phyloP scores from a whole-genome alignment of 1,284 basidiomycete genomes.

The Polyporus tsugae region DNA sequence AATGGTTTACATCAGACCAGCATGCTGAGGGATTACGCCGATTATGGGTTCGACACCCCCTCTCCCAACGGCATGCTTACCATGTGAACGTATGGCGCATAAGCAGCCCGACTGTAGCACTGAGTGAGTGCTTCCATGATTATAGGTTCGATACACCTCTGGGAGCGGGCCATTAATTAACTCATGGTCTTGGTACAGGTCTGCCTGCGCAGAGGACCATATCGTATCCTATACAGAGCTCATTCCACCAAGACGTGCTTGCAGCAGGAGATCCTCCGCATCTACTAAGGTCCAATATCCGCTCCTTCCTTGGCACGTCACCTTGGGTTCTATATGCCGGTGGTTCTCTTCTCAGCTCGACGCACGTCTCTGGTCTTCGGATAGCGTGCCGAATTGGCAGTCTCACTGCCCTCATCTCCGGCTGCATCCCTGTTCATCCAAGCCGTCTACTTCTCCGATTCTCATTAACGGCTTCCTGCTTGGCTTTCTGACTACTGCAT shows the following conservation, averaged over 20 bases:
- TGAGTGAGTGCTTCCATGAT: neutral
- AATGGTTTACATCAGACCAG: neutral
- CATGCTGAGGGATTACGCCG: neutral
- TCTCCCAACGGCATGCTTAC: too few species aligned
- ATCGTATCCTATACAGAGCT: neutral
- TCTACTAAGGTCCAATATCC: neutral
- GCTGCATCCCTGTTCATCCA: neutral
- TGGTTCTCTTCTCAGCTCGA: neutral
- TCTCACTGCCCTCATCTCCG: conserved; percentile 7
- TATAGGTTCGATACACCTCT: neutral
- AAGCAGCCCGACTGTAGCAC: neutral
- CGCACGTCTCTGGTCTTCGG: neutral
- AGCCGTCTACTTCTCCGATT: neutral
- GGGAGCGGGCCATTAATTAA: neutral
- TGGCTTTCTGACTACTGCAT: neutral
- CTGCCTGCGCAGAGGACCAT: neutral
- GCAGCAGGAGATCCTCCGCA: neutral
- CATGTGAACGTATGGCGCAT: neutral
- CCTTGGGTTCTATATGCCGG: neutral
- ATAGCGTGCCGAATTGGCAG: neutral
- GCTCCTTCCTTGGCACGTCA: conserved; percentile 1
- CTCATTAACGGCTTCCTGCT: neutral
- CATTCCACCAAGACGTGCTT: neutral
- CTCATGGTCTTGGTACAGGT: neutral
- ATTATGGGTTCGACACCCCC: too few species aligned